These are phyloP conservation scores for Phaeomoniella chlamydospora DNA, from an alignment of 2,329 filamentous ascomycete genomes.

Conservation along the genomic window DNA sequence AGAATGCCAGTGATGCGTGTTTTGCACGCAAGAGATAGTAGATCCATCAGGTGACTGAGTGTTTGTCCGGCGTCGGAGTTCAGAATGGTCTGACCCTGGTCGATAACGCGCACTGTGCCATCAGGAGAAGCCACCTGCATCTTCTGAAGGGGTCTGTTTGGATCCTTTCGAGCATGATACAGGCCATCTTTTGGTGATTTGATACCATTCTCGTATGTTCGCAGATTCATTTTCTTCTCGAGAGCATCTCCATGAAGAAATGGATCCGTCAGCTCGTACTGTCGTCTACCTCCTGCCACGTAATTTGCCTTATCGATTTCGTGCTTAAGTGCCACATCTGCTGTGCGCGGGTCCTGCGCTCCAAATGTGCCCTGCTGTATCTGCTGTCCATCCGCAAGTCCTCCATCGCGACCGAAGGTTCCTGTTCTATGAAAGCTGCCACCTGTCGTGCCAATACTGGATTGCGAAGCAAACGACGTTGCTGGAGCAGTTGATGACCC, in stretches of 20 bases:
- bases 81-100: conserved; percentile 56
- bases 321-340: conserved; percentile 53
- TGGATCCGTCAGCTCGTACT: conserved; percentile 58
- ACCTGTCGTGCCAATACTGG: conserved; percentile 41
- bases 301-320: conserved; percentile 48
- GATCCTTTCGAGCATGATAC: conserved; percentile 25
- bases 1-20: conserved; percentile 62
- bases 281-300: conserved; percentile 45
- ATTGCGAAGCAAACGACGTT: conserved; percentile 24
- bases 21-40: conserved; percentile 71
- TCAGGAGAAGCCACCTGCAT: conserved; percentile 45
- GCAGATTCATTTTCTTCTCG: conserved; percentile 40
- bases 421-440: conserved; percentile 51
- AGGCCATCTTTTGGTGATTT: conserved; percentile 42
- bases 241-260: conserved; percentile 53
- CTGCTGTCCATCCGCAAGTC: conserved; percentile 45
- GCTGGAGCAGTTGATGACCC: neutral
- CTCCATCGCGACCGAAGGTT: conserved; percentile 48
- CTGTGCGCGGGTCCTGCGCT: conserved; percentile 9
- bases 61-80: conserved; percentile 48
- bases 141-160: conserved; percentile 23
- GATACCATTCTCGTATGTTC: conserved; percentile 43
- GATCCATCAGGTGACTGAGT: conserved; percentile 66
- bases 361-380: neutral
- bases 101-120: conserved; percentile 45